Evolutionary conservation across 768 basidiomycete genomes (phyloP).

Genomic region (Gloeophyllum trabeum): DNA sequence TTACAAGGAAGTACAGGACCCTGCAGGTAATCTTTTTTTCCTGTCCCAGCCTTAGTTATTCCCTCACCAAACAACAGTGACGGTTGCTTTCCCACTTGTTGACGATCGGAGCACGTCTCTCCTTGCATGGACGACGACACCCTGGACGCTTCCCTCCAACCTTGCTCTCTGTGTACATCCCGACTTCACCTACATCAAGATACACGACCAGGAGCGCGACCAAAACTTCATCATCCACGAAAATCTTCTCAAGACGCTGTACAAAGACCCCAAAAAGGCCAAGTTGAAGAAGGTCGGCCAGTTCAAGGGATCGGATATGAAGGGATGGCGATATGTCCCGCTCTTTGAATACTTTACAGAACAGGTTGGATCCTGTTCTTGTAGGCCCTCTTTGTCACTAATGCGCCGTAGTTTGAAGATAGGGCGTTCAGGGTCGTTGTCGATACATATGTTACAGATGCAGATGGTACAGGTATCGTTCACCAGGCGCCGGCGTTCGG

Average conservation of each 20-base stretch:
- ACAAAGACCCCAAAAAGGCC: slow-evolving; percentile 96
- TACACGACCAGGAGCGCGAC: slow-evolving; percentile 80
- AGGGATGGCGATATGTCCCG: slow-evolving; percentile 91
- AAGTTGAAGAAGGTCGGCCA: slow-evolving; percentile 86
- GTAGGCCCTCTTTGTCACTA: background rate
- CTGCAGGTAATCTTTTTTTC: slow-evolving; percentile 69
- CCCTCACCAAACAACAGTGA: slow-evolving; percentile 37
- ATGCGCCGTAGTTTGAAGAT: slow-evolving; percentile 62
- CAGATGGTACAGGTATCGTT: slow-evolving; percentile 94
- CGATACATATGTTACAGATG: slow-evolving; percentile 89
- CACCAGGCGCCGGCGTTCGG: slow-evolving; percentile 98
- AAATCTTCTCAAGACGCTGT: slow-evolving; percentile 71
- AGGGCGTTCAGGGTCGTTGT: slow-evolving; percentile 81
- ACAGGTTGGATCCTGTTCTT: slow-evolving; percentile 39
- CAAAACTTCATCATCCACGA: slow-evolving; percentile 91
- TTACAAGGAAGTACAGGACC: slow-evolving; percentile 90
- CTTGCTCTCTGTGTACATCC: slow-evolving; percentile 94
- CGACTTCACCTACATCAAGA: slow-evolving; percentile 92
- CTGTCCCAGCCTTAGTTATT: background rate
- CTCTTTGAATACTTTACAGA: slow-evolving; percentile 97
- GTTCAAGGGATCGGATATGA: slow-evolving; percentile 88
- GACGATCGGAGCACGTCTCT: slow-evolving; percentile 87
- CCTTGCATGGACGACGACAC: slow-evolving; percentile 97
- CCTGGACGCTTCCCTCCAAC: slow-evolving; percentile 97
- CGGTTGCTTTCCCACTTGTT: slow-evolving; percentile 85